Conservation (phyloP, 1,139 yeast species). For the Casaregolazyma lundiana region DNA sequence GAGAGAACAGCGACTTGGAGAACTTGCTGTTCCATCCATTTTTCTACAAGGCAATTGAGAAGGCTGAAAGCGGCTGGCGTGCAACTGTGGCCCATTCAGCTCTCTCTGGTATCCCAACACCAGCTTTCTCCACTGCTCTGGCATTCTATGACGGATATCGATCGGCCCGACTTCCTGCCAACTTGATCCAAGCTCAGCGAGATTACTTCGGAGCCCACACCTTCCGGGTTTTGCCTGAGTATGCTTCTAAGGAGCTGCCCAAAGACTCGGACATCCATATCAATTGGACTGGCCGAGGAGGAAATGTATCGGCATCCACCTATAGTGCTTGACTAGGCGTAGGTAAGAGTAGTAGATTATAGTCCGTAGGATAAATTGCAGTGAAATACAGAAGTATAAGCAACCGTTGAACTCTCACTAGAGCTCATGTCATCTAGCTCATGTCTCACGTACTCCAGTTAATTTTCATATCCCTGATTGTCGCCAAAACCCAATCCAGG, state of each 20-base stretch:
- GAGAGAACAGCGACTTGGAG: conserved; percentile 87
- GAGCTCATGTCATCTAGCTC: background rate
- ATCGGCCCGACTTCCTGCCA: conserved; percentile 92
- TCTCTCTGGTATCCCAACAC: conserved; percentile 88
- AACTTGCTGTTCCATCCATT: conserved; percentile 93
- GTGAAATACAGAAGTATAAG: conserved; percentile 3
- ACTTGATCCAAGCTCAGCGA: conserved; percentile 98
- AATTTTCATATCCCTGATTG: conserved; percentile 21
- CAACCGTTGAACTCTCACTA: background rate
- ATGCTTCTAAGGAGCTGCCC: conserved; percentile 70
- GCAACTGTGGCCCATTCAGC: conserved; percentile 72
- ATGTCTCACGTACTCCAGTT: conserved; percentile 8
- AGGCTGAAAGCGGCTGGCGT: conserved; percentile 98
- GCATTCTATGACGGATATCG: conserved; percentile 99
- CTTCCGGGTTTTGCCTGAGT: conserved; percentile 89
- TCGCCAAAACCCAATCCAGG: conserved; percentile 19
- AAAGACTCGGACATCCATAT: conserved; percentile 82
- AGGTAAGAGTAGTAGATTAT: background rate
- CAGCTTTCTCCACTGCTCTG: conserved; percentile 95
- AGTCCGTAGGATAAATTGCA: background rate
- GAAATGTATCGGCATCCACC: conserved; percentile 91
- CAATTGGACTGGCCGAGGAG: conserved; percentile 99
- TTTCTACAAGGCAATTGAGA: conserved; percentile 84
- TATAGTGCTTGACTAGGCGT: conserved; percentile 68
- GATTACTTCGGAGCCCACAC: conserved; percentile 99